Base-by-base conservation (phyloP, 2,329 filamentous ascomycete genomes). In the Trichoderma koningiopsis region DNA sequence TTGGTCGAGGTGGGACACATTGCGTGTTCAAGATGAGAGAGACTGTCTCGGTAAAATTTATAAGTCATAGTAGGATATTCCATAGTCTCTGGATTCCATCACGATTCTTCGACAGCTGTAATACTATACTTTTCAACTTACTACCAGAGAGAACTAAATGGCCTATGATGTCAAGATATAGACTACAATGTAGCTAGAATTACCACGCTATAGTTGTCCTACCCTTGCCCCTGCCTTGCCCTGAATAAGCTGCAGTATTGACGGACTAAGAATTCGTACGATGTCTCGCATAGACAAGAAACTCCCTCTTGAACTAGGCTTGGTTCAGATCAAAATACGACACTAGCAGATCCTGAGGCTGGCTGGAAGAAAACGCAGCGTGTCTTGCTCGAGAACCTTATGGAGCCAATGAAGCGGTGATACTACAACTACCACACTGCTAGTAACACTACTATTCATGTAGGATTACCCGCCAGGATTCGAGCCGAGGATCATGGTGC, bases 201-300 rank as follows among this genome's bases (percentile, higher is more conserved):
- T 31, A n/a, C 35, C 40, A 33, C 7, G 37, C 40, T 58, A 66
- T 14, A 29, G 27, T 19, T 49, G 31, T 19, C 40, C 19, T 4
- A 16, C 37, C 19, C 19, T 22, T 59, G 7, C 55, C 64, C 64
- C 55, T 67, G 31, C 22, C 4, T 43, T 59, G 27, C 27, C 27
- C 55, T 59, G 24, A 47, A 69, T 63, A 68, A 68, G 66, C 58
- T 68, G 59, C 59, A 49, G 62, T n/a, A 57, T 40, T n/a, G 27
- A 33, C 10, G 47, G 29, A 61, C 57, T 56, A 47, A 24, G 33
- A 33, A 33, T 3, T n/a, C 29, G 57, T 62, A 13, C 47, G 59
- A 56, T 49, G 22, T 43, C 33, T 62, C 37, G 59, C 29, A 16
- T 56, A 49, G 49, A 52, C 40, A 49, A 55, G 31, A 52, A 37